Evolutionary conservation across 2,329 filamentous ascomycete species (phyloP), one percentile per base, ranked within the genome.

Genomic region (Aspergillus awamori): DNA sequence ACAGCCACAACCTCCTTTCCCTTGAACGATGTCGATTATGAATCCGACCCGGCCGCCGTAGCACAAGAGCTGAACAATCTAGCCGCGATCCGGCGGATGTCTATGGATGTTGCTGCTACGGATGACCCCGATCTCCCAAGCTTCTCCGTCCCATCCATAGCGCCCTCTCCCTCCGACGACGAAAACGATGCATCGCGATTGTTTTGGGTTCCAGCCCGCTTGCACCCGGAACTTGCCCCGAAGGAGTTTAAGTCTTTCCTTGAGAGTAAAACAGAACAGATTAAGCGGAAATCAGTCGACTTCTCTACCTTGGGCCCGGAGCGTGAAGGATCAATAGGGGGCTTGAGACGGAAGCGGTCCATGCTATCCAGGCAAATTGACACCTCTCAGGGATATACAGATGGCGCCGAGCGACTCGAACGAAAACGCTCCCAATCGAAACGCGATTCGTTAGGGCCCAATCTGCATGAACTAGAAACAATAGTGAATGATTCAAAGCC

Each of bases 211-310:
- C 95, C 95, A 5, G 95, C 95, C 24, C 87, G 93, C 61, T 85
- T 99, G 28, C 95, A 99, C 70, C 95, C 95, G 0, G 95, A 99
- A 77, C 82, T 99, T 53, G 95, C 95, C 2, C 95, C 95, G 1
- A 93, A 91, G 72, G 95, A 97, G 69, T 99, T 98, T 82, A 97
- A 96, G 77, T 94, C 90, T 1, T 99, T 98, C 68, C 85, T 99
- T 2, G 94, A 99, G 71, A 96, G 93, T 64, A 89, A 93, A 72
- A 92, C 97, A 11, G 91, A 97, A 68, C 89, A 91, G 38, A 96
- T 98, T 69, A 89, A 92, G 74, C 85, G 93, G 67, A 87, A 91
- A 69, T 96, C 93, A 1, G 89, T 89, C 24, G 92, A 89, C 67
- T 89, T 83, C 65, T 83, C 83, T 39, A 79, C 93, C 69, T 66